phyloP scores from a whole-genome alignment of 1,139 yeast species.

The Diutina siamensis region DNA sequence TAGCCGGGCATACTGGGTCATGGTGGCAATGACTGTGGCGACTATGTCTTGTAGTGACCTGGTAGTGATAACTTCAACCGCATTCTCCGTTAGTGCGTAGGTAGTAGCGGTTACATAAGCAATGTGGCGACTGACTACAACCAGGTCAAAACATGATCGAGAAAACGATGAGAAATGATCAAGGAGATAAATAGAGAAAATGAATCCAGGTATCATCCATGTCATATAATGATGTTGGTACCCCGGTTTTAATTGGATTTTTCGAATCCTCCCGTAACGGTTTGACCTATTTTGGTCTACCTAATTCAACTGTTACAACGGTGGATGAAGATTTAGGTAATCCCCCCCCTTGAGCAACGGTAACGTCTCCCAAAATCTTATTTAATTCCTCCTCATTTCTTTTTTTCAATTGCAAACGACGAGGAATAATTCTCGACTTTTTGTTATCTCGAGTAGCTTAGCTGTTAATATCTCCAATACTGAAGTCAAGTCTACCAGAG shows the following conservation, averaged over 20 bases:
- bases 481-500: constrained; percentile 91
- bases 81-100: too few relatives aligned
- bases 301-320: constrained; percentile 83
- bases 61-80: too few relatives aligned
- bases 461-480: constrained; percentile 95
- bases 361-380: constrained; percentile 86
- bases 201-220: too few relatives aligned
- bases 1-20: constrained; percentile 1
- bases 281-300: constrained; percentile 49
- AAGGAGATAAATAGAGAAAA: too few relatives aligned
- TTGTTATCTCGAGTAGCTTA: constrained; percentile 96
- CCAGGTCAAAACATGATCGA: too few relatives aligned
- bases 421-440: constrained; percentile 96
- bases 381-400: constrained; percentile 97
- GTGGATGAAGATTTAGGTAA: constrained; percentile 94
- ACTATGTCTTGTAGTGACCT: too few relatives aligned
- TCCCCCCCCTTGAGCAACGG: constrained; percentile 97
- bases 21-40: not conserved
- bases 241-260: too few relatives aligned
- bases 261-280: constrained; percentile 89
- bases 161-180: too few relatives aligned
- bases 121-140: too few relatives aligned
- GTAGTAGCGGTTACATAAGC: too few relatives aligned
- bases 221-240: too few relatives aligned
- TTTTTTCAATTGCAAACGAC: constrained; percentile 96